A percentile compares a stretch with the other conserved stretches of the same genome.
phyloP scores from a whole-genome alignment of 2,329 filamentous ascomycete species.

The Alternaria sp. region DNA sequence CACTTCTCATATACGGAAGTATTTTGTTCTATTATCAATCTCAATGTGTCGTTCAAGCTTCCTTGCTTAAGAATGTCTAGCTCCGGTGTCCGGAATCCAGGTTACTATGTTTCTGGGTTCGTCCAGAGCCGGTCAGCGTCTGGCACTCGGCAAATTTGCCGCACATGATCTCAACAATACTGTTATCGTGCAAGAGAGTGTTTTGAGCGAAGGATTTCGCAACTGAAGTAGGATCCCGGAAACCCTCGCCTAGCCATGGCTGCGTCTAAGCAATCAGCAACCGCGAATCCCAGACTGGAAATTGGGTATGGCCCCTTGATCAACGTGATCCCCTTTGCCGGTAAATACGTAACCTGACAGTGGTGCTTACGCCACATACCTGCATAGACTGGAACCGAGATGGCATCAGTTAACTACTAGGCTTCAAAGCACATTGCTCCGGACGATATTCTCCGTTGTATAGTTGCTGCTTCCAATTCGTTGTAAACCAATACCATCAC shows the following conservation, averaged over 20 bases:
- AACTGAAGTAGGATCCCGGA: neutral
- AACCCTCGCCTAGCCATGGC: neutral
- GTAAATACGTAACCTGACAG: neutral
- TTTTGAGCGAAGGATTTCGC: neutral
- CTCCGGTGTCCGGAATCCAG: neutral
- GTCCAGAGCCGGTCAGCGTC: neutral
- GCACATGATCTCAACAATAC: neutral
- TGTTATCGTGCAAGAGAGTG: neutral
- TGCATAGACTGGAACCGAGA: neutral
- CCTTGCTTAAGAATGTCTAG: neutral
- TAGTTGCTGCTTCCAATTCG: neutral
- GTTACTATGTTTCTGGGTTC: neutral
- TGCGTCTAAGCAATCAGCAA: neutral
- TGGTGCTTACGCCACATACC: constrained; percentile 1
- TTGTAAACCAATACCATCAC: neutral
- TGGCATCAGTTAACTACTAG: neutral
- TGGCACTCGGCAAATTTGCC: neutral
- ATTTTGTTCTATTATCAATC: neutral
- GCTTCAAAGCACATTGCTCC: neutral
- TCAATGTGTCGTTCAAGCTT: neutral
- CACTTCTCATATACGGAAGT: neutral
- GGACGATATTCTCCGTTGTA: neutral
- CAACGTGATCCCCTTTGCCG: neutral
- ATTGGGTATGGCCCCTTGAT: neutral
- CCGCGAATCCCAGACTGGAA: neutral